A percentile compares a stretch with the other conserved stretches of the same genome.
Conservation (phyloP, 2,329 filamentous ascomycete species). For the Magnaporthiopsis incrustans region DNA sequence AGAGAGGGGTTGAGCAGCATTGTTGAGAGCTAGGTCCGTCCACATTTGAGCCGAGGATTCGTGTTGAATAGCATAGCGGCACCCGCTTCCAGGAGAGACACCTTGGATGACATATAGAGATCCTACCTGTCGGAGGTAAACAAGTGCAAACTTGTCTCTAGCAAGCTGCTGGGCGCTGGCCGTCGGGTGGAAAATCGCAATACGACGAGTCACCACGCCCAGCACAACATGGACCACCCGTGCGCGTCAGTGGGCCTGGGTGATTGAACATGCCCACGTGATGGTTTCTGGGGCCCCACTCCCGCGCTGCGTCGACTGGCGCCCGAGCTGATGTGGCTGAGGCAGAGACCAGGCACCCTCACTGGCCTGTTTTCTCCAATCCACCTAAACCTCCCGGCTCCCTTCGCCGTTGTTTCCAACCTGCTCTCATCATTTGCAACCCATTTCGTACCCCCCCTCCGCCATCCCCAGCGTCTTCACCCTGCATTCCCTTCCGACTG, state of each 20-base stretch:
- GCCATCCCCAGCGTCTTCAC: conserved; percentile 6
- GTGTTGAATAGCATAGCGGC: no score
- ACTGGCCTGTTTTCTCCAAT: not conserved
- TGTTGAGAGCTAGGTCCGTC: not conserved
- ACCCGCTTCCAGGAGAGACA: not conserved
- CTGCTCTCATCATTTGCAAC: not conserved
- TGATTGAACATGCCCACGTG: not conserved
- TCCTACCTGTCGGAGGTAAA: not conserved
- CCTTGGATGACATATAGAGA: not conserved
- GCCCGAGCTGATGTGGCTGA: not conserved
- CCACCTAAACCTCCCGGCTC: conserved; percentile 1
- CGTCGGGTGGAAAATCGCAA: no score
- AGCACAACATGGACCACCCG: not conserved
- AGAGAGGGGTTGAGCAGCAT: not conserved
- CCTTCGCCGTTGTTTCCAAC: not conserved
- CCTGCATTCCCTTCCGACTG: not conserved
- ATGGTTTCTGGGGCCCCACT: not conserved
- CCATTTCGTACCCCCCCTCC: conserved; percentile 1
- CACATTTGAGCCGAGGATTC: no score
- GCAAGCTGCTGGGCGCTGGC: not conserved
- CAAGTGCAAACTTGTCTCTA: not conserved
- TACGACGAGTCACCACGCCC: not conserved
- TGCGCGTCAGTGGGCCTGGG: not conserved
- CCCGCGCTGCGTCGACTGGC: not conserved
- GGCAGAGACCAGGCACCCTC: not conserved